Evolutionary conservation across 345 rosid genomes (phyloP).

Genomic region (Bretschneidera sinensis): DNA sequence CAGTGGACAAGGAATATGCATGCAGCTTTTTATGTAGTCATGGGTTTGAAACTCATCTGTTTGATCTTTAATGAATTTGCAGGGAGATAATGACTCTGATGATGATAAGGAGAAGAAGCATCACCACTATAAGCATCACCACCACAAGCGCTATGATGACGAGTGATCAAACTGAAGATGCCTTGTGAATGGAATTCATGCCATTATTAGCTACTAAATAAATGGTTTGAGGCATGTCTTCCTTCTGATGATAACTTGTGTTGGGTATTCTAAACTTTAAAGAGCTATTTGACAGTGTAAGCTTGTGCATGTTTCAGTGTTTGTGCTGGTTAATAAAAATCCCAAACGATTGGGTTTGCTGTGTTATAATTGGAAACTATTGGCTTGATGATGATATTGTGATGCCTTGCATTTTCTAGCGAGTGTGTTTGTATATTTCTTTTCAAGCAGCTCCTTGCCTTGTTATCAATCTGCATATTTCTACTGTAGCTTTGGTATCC

Average conservation of each 20-base stretch:
- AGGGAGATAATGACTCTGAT: conserved; percentile 57
- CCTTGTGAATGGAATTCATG: conserved; percentile 25
- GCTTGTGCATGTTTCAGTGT: conserved; percentile 4
- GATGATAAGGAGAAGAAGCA: conserved; percentile 53
- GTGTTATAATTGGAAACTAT: background rate
- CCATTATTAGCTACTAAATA: conserved; percentile 39
- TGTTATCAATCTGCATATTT: background rate
- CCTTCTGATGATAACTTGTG: background rate
- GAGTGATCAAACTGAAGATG: conserved; percentile 30
- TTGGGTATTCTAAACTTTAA: too few relatives aligned
- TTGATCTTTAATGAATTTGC: conserved; percentile 15
- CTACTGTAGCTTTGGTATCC: too few relatives aligned
- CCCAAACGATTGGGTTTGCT: conserved; percentile 12
- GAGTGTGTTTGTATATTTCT: background rate
- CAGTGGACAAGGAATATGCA: background rate
- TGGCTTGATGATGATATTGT: background rate
- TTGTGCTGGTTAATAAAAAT: conserved; percentile 18
- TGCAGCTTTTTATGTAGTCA: background rate
- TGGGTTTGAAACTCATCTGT: background rate
- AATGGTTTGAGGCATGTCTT: conserved; percentile 31
- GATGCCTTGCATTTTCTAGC: background rate
- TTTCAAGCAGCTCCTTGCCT: too few relatives aligned
- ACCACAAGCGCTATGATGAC: conserved; percentile 54
- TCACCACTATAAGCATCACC: conserved; percentile 43
- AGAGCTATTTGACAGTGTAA: background rate